Evolutionary conservation across 1,284 basidiomycete species (phyloP).

Genomic region (Rhodotorula sp.): DNA sequence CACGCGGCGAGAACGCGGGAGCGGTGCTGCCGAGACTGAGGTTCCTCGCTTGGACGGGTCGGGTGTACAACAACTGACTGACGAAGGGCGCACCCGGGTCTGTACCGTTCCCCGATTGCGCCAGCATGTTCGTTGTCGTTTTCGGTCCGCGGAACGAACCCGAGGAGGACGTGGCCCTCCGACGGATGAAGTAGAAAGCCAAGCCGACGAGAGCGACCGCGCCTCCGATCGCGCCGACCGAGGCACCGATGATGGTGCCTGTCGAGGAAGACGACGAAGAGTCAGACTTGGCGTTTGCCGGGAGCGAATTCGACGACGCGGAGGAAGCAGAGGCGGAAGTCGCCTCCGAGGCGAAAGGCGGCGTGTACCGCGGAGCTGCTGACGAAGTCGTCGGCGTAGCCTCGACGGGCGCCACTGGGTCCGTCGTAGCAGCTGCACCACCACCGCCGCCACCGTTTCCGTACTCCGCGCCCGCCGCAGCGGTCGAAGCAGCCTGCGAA

Average conservation of each 20-base stretch:
- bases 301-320: neutral
- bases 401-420: neutral
- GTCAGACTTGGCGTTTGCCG: neutral
- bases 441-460: neutral
- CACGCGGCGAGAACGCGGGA: constrained; percentile 4
- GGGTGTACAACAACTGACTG: constrained; percentile 38
- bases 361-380: neutral
- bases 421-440: neutral
- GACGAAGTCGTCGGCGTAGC: neutral
- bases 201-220: constrained; percentile 37
- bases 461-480: neutral
- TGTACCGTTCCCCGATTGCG: neutral
- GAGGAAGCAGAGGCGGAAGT: constrained; percentile 1
- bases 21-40: constrained; percentile 39
- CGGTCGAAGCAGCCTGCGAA: neutral
- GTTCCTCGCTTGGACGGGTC: constrained; percentile 31
- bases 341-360: neutral
- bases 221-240: constrained; percentile 44
- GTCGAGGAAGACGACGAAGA: constrained; percentile 15
- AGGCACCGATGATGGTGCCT: constrained; percentile 40
- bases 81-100: constrained; percentile 24
- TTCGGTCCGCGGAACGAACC: neutral
- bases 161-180: constrained; percentile 4
- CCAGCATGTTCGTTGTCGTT: neutral
- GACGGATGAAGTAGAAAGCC: constrained; percentile 34